These are phyloP conservation scores for Achaetomium macrosporum DNA, from an alignment of 2,329 filamentous ascomycete genomes.

Conservation along the genomic window DNA sequence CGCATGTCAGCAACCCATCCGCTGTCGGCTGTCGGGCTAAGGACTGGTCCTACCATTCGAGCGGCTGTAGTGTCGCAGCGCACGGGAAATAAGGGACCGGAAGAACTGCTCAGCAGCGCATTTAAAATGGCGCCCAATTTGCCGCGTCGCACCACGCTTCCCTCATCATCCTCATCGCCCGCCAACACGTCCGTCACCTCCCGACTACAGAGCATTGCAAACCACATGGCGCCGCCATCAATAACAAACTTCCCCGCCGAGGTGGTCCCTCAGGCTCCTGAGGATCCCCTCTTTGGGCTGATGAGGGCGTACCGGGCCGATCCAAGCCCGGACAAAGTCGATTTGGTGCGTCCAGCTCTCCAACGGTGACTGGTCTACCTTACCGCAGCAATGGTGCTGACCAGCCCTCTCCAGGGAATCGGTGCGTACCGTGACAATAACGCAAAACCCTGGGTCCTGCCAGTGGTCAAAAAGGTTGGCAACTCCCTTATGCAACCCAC, in stretches of 20 bases:
- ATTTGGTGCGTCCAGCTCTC: constrained; percentile 58
- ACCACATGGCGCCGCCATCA: constrained; percentile 61
- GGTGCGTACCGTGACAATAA: constrained; percentile 93
- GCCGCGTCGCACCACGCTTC: constrained; percentile 15
- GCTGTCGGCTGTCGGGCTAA: constrained; percentile 18
- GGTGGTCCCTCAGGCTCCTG: constrained; percentile 80
- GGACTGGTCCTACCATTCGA: constrained; percentile 11
- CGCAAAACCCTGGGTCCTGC: constrained; percentile 94
- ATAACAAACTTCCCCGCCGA: constrained; percentile 68
- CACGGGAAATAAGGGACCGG: constrained; percentile 11
- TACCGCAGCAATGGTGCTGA: constrained; percentile 11
- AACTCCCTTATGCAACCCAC: not conserved
- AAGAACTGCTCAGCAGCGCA: constrained; percentile 2
- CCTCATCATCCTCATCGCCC: constrained; percentile 40
- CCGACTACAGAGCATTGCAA: constrained; percentile 56
- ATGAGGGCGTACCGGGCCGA: constrained; percentile 85
- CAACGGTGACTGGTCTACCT: not conserved
- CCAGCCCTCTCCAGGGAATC: constrained; percentile 49
- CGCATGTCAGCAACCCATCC: constrained; percentile 6
- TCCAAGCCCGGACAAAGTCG: constrained; percentile 72
- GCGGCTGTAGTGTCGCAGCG: constrained; percentile 14
- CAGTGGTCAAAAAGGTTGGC: constrained; percentile 88
- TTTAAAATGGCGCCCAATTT: constrained; percentile 23
- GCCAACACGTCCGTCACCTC: constrained; percentile 42
- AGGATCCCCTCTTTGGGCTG: constrained; percentile 91